A percentile compares a stretch with the other conserved stretches of the same genome.
These are phyloP conservation scores for Ampelomyces quisqualis DNA, from an alignment of 2,329 filamentous ascomycete genomes.

Conservation along the genomic window DNA sequence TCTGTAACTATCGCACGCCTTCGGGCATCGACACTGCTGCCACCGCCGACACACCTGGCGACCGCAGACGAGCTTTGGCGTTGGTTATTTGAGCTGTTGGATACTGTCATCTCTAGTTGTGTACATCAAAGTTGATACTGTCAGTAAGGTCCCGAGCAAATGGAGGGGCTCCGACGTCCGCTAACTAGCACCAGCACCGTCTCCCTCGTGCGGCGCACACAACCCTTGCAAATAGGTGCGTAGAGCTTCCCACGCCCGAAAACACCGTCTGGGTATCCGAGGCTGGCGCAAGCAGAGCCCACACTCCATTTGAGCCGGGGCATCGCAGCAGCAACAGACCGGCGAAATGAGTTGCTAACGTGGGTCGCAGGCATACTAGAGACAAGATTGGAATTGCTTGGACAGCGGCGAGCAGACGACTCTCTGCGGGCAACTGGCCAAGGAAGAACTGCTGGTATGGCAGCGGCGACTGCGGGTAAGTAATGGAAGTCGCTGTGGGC, in stretches of 20 bases:
- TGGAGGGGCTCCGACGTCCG: conserved; percentile 36
- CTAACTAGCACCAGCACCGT: conserved; percentile 38
- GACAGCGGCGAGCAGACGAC: conserved; percentile 12
- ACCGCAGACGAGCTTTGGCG: conserved; percentile 7
- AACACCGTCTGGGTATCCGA: conserved; percentile 2
- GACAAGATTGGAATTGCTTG: conserved; percentile 13
- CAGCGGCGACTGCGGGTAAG: conserved; percentile 47
- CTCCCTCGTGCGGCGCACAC: conserved; percentile 29
- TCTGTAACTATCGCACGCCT: conserved; percentile 36
- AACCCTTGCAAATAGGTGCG: conserved; percentile 36
- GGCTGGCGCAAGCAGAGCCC: not conserved
- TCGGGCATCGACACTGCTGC: conserved; percentile 26
- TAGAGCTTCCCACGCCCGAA: conserved; percentile 18
- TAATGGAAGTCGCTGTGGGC: conserved; percentile 25
- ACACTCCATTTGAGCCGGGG: not conserved
- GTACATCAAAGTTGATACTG: conserved; percentile 17
- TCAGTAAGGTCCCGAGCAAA: conserved; percentile 28
- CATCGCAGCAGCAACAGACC: conserved; percentile 1
- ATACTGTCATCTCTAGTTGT: conserved; percentile 7
- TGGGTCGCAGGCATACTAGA: conserved; percentile 17
- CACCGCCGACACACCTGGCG: conserved; percentile 14
- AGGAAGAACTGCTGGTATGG: conserved; percentile 38
- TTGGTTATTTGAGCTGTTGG: conserved; percentile 13
- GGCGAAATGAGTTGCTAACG: conserved; percentile 17
- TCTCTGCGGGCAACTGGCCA: conserved; percentile 20